Base-by-base conservation (phyloP, 257 asterid genomes). In the Salvia rosmarinus region DNA sequence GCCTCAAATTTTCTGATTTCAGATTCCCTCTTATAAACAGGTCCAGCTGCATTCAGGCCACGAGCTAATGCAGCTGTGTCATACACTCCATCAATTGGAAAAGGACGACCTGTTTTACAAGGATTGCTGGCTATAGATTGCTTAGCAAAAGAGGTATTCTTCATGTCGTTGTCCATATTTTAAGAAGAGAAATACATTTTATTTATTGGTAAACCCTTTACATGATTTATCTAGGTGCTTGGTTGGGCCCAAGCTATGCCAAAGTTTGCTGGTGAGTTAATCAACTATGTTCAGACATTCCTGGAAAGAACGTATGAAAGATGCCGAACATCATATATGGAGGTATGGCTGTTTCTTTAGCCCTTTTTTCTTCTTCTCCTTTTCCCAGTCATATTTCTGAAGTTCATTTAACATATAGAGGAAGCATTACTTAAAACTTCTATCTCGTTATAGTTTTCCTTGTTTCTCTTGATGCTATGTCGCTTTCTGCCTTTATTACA, bases 241-340 rank as follows among this genome's bases (percentile, higher is more conserved):
- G 94, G 97, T 23, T 95, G 99, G 99, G 98, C 97, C 59, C 98
- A 95, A 85, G 95, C 99, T 82, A 87, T 91, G 99, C 99, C 99
- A 70, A 95, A 91, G 84, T 95, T 91, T 85, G 82, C 98, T 69
- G 83, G 75, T 67, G 98, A 89, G 77, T 90, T 95, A 75, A 85
- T 89, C 84, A 88, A 79, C 82, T 95, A 91, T 73, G 91, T 91
- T 78, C 96, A 87, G 83, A 89, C 97, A 64, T 91, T 95, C 80
- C 98, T 95, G 58, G 99, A 95, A 82, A 85, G 99, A 76, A 78
- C 99, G 77, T 95, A 91, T 73, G 99, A 95, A 85, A 95, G 99
- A 87, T 95, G 99, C 62, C 94, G 99, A 62, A 88, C 99, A 72
- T 87, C 98, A 58, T 95, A 95, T 71, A 95, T 91, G 98, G 99